Evolutionary conservation across 768 basidiomycete species (phyloP).

Genomic region (Hericium erinaceus): DNA sequence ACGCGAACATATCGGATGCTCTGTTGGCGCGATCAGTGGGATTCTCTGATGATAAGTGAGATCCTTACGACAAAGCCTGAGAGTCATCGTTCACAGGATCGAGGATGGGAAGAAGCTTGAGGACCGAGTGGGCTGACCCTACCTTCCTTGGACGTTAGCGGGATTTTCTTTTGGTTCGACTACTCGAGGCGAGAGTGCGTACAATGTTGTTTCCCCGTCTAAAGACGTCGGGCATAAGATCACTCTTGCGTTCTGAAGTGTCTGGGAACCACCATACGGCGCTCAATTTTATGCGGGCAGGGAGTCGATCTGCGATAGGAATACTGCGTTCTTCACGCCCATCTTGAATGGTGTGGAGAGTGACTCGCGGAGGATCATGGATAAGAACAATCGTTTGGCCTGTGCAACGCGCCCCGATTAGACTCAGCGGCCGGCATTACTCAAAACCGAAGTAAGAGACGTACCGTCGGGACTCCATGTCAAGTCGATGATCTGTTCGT

Average conservation of each 20-base stretch:
- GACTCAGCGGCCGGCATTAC: not conserved
- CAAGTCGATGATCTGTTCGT: conserved; percentile 46
- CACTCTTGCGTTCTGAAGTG: conserved; percentile 28
- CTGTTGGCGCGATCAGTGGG: conserved; percentile 26
- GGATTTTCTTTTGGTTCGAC: not conserved
- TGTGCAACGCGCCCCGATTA: conserved; percentile 34
- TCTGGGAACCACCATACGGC: conserved; percentile 72
- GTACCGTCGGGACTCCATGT: conserved; percentile 82
- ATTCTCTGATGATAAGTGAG: conserved; percentile 1
- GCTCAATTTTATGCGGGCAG: conserved; percentile 24
- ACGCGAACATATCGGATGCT: conserved; percentile 72
- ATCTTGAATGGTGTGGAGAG: conserved; percentile 72
- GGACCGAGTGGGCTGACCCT: conserved; percentile 66
- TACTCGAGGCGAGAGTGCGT: conserved; percentile 16
- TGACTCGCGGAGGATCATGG: conserved; percentile 58
- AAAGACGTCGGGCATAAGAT: conserved; percentile 67
- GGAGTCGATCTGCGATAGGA: conserved; percentile 22
- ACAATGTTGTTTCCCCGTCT: conserved; percentile 58
- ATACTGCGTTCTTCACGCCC: conserved; percentile 48
- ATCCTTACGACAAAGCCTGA: conserved; percentile 52
- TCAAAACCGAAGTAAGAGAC: conserved; percentile 7
- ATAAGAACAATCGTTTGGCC: conserved; percentile 52
- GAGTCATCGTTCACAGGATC: conserved; percentile 62
- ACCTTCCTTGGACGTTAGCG: conserved; percentile 38
- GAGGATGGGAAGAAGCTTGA: conserved; percentile 61